Evolutionary conservation across 2,329 filamentous ascomycete genomes (phyloP), one percentile per base, ranked within the genome.

Genomic region (Ceratocystis variospora): DNA sequence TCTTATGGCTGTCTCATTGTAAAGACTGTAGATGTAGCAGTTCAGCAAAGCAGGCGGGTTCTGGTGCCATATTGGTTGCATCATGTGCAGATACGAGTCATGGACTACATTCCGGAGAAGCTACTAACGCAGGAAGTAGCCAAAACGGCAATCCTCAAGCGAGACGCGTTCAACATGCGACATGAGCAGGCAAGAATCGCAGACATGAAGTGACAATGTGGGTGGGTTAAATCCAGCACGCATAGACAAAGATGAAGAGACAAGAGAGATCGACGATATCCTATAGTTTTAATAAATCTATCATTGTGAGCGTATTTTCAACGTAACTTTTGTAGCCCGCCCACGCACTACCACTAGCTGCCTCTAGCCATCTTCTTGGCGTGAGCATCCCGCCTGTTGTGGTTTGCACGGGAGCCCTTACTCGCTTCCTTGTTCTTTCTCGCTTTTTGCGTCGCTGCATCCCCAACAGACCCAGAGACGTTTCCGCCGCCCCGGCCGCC

Each of bases 381-480:
- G 45, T 83, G 77, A 68, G 81, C 81, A 72, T 95, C 88, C 62
- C 90, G 82, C 31, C 92, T 83, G 74, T 90, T 94, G 73, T 96
- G 91, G 73, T 96, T 96, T 41, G 90, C 91, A 68, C 87, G 80
- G 25, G 87, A 89, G 2, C 86, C 81, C 74, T 96, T 96, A 70
- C 86, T 88, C 31, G 88, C 85, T 73, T 96, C 92, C 73, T 96
- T 96, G 69, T 83, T 81, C 71, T 86, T 81, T 70, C 90, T 81
- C 8, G 88, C 87, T 65, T 79, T 77, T 70, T 90, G 85, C 0
- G 88, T 91, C n/a, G 81, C 82, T 70, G 84, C 84, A n/a, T 89
- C 87, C 5, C 84, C 82, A 0, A 83, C 78, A 0, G 85, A 79
- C 0, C 87, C 86, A 1, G 85, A 82, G 7, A 87, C 85, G 71